Conservation (phyloP, 208 protist genomes). For the Acanthamoeba culbertsoni region DNA sequence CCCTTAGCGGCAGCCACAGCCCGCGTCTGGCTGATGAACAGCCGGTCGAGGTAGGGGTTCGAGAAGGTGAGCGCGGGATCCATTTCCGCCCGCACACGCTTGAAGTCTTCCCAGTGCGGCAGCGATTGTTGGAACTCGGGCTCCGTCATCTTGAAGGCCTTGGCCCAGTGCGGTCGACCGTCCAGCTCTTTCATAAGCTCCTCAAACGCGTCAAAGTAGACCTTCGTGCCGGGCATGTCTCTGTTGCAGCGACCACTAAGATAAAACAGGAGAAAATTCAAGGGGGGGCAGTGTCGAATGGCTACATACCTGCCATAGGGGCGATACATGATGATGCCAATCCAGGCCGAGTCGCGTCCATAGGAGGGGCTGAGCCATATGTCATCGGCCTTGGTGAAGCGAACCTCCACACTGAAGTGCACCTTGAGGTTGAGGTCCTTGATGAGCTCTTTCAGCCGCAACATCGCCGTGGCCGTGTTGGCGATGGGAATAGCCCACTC, state of each 20-base stretch:
- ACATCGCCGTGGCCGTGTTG: conserved; percentile 42
- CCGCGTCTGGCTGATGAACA: conserved; percentile 3
- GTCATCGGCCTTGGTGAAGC: conserved; percentile 61
- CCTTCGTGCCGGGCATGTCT: conserved; percentile 38
- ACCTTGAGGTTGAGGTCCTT: conserved; percentile 40
- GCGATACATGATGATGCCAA: conserved; percentile 64
- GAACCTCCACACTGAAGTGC: conserved; percentile 58
- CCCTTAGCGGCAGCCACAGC: not conserved
- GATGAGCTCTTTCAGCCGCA: conserved; percentile 41
- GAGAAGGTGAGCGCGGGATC: conserved; percentile 26
- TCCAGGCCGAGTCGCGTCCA: conserved; percentile 44
- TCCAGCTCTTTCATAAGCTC: conserved; percentile 55
- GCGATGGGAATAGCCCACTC: conserved; percentile 57
- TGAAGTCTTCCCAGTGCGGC: conserved; percentile 50
- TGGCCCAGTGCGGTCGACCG: conserved; percentile 63
- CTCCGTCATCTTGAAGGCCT: conserved; percentile 31
- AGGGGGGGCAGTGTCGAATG: too few relatives aligned
- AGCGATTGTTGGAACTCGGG: not conserved
- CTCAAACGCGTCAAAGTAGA: conserved; percentile 59
- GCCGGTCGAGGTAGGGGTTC: conserved; percentile 42
- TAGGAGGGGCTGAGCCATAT: conserved; percentile 49
- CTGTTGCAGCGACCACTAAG: not conserved
- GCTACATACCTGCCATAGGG: conserved; percentile 33
- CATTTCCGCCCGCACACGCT: conserved; percentile 26
- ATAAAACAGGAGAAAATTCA: not conserved